These are phyloP conservation scores for Leccinum fibrillosum DNA, from an alignment of 768 basidiomycete genomes.

Conservation along the genomic window DNA sequence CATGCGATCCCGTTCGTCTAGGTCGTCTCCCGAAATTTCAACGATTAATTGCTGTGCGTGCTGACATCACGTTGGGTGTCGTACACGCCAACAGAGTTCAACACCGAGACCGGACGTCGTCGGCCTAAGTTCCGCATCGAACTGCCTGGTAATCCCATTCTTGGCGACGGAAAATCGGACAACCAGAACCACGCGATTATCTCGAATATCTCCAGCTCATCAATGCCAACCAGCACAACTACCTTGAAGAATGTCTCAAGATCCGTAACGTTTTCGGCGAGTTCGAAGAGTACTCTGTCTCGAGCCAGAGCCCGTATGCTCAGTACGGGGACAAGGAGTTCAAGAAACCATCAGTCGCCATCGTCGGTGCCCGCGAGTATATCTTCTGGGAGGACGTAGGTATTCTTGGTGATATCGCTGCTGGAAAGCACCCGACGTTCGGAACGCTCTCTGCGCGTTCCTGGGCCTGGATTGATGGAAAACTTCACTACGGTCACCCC, in stretches of 20 bases:
- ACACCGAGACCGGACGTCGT: constrained; percentile 82
- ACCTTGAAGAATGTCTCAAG: constrained; percentile 98
- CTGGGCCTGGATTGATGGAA: constrained; percentile 97
- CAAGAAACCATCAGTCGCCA: constrained; percentile 88
- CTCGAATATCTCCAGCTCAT: constrained; percentile 98
- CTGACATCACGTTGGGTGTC: too few species aligned
- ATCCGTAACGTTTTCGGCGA: constrained; percentile 96
- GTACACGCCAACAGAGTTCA: constrained; percentile 59
- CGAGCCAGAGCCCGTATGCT: constrained; percentile 88
- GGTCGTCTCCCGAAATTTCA: too few species aligned
- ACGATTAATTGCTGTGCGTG: too few species aligned
- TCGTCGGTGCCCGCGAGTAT: constrained; percentile 98
- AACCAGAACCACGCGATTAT: constrained; percentile 99
- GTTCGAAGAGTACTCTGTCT: constrained; percentile 89
- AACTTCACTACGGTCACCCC: constrained; percentile 98
- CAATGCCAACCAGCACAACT: constrained; percentile 99
- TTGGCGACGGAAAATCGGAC: constrained; percentile 98
- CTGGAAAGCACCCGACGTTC: constrained; percentile 99
- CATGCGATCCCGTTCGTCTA: too few species aligned
- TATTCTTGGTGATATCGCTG: constrained; percentile 96
- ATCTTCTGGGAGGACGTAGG: constrained; percentile 99
- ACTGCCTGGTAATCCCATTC: constrained; percentile 96
- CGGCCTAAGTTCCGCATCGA: constrained; percentile 98
- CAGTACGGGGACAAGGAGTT: constrained; percentile 89
- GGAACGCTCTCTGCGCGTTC: constrained; percentile 95